These are phyloP conservation scores for Podospora pseudoanserina DNA, from an alignment of 495 filamentous ascomycete genomes.

Conservation along the genomic window DNA sequence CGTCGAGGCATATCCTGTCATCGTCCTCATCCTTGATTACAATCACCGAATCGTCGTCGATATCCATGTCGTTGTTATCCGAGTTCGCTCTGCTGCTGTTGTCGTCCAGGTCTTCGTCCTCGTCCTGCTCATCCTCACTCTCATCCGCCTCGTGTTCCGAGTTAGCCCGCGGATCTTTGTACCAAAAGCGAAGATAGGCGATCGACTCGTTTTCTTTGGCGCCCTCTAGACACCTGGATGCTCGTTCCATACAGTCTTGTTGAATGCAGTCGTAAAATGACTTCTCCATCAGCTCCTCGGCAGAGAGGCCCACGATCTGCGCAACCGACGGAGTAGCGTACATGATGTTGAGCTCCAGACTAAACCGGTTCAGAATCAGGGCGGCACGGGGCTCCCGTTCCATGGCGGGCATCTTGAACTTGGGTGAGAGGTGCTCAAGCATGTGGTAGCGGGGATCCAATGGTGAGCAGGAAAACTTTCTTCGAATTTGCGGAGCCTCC, in stretches of 20 bases:
- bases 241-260: constrained; percentile 69
- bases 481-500: constrained; percentile 75
- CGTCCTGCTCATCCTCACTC: constrained; percentile 31
- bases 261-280: constrained; percentile 82
- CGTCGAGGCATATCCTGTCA: neutral
- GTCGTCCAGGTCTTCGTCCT: constrained; percentile 18
- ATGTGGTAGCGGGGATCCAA: constrained; percentile 87
- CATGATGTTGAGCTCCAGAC: constrained; percentile 77
- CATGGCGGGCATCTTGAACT: constrained; percentile 66
- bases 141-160: constrained; percentile 34
- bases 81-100: constrained; percentile 23
- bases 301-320: constrained; percentile 65
- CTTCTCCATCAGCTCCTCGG: constrained; percentile 62
- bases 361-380: constrained; percentile 84
- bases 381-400: constrained; percentile 78
- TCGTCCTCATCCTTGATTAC: constrained; percentile 6
- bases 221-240: constrained; percentile 72
- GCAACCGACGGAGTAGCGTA: constrained; percentile 75
- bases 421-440: constrained; percentile 78
- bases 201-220: constrained; percentile 94
- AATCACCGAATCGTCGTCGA: constrained; percentile 24
- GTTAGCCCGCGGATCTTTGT: constrained; percentile 61
- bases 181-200: constrained; percentile 88
- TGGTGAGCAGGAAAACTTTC: constrained; percentile 76
- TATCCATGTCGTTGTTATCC: constrained; percentile 31